These are phyloP conservation scores for Pelargonium australe DNA, from an alignment of 441 rosid species.

Conservation along the genomic window DNA sequence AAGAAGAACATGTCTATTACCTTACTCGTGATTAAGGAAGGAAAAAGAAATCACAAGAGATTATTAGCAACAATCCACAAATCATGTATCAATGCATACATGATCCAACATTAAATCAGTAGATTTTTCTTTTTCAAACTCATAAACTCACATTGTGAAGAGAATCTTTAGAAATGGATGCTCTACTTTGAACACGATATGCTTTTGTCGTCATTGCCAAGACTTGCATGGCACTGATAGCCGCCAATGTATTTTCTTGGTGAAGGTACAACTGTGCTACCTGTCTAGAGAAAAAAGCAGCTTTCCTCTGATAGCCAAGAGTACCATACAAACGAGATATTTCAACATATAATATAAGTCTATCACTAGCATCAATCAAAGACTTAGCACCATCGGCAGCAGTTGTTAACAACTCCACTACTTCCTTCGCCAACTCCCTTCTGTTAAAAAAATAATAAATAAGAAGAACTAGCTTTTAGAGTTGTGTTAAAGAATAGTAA, in stretches of 20 bases:
- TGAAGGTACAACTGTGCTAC: conserved; percentile 92
- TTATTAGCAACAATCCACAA: too few species aligned
- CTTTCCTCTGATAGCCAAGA: conserved; percentile 87
- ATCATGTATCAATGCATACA: not conserved
- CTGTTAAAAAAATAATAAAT: conserved; percentile 35
- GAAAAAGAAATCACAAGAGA: too few species aligned
- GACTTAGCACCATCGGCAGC: conserved; percentile 97
- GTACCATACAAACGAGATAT: conserved; percentile 86
- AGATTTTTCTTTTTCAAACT: conserved; percentile 6
- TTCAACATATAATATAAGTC: conserved; percentile 79
- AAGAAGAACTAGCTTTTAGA: not conserved
- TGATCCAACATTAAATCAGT: not conserved
- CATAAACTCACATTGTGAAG: conserved; percentile 40
- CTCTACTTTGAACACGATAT: conserved; percentile 82
- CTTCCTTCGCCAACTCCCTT: conserved; percentile 81
- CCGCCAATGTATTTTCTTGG: conserved; percentile 87
- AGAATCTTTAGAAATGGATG: conserved; percentile 49
- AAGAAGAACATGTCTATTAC: not conserved
- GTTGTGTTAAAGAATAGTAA: not conserved
- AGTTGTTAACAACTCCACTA: conserved; percentile 75
- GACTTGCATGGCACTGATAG: conserved; percentile 94
- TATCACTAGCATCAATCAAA: conserved; percentile 86
- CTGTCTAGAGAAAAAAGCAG: conserved; percentile 96
- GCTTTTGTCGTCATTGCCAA: conserved; percentile 91
- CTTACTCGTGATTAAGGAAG: not conserved